These are phyloP conservation scores for Dioszegia aurantiaca DNA, from an alignment of 768 basidiomycete species.

Conservation along the genomic window DNA sequence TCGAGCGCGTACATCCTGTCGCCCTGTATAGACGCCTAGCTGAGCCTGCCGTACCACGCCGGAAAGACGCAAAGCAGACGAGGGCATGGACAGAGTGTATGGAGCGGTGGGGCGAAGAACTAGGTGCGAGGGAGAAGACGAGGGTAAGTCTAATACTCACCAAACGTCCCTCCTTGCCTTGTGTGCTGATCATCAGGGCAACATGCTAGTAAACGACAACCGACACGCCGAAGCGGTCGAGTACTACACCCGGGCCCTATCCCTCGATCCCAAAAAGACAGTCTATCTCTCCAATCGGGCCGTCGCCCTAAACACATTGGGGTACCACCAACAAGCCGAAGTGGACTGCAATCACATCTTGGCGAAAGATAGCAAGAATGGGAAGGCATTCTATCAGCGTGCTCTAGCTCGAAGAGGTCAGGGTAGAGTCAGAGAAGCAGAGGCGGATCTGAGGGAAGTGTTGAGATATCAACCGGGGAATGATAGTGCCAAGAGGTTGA, in stretches of 20 bases:
- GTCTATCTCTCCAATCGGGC: constrained; percentile 51
- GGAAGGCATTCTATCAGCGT: constrained; percentile 51
- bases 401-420: constrained; percentile 45
- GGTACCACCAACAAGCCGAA: constrained; percentile 47
- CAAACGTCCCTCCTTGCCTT: not conserved
- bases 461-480: constrained; percentile 36
- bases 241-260: constrained; percentile 51
- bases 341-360: constrained; percentile 48
- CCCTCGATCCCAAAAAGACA: constrained; percentile 51
- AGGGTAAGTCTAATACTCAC: constrained; percentile 27
- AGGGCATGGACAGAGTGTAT: constrained; percentile 49
- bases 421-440: constrained; percentile 46
- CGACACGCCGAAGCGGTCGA: constrained; percentile 41
- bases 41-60: constrained; percentile 36
- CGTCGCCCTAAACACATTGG: constrained; percentile 49
- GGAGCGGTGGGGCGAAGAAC: constrained; percentile 52
- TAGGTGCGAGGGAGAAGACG: constrained; percentile 49
- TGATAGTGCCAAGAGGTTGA: constrained; percentile 41
- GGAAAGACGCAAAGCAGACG: constrained; percentile 27
- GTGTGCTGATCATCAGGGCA: constrained; percentile 31
- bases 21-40: constrained; percentile 49
- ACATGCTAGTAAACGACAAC: constrained; percentile 39
- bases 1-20: constrained; percentile 48
- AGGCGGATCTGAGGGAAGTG: constrained; percentile 40
- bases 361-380: constrained; percentile 41